Evolutionary conservation across 257 asterid genomes (phyloP).

Genomic region (Prunella vulgaris): DNA sequence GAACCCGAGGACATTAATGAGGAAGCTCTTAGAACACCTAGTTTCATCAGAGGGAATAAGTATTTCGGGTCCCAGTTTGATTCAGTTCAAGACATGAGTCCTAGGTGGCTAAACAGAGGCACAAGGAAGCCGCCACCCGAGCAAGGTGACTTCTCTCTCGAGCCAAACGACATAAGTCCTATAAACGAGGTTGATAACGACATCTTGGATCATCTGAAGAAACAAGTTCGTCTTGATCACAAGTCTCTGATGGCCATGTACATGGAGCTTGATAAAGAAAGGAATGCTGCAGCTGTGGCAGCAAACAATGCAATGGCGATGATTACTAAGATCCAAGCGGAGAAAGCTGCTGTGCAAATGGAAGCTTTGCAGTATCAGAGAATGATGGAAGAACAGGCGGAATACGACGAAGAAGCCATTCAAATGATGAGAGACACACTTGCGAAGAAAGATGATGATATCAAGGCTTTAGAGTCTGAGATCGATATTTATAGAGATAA

Average conservation of each 20-base stretch:
- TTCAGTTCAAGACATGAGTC: slow-evolving; percentile 54
- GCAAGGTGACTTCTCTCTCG: slow-evolving; percentile 32
- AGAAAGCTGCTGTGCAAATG: slow-evolving; percentile 96
- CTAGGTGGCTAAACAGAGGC: slow-evolving; percentile 44
- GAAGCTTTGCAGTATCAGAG: slow-evolving; percentile 96
- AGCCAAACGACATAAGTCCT: slow-evolving; percentile 32
- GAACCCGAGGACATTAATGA: slow-evolving; percentile 45
- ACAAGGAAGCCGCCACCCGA: slow-evolving; percentile 32
- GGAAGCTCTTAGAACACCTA: slow-evolving; percentile 46
- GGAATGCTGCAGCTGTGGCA: slow-evolving; percentile 95
- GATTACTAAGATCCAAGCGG: slow-evolving; percentile 90
- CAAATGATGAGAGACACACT: slow-evolving; percentile 59
- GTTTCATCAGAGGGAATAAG: slow-evolving; percentile 43
- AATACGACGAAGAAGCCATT: slow-evolving; percentile 76
- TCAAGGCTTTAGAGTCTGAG: slow-evolving; percentile 52
- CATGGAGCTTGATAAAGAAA: slow-evolving; percentile 88
- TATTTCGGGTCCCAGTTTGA: slow-evolving; percentile 62
- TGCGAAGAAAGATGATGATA: slow-evolving; percentile 57
- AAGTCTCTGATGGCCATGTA: slow-evolving; percentile 68
- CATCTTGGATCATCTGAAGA: slow-evolving; percentile 35
- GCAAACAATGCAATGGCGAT: slow-evolving; percentile 98
- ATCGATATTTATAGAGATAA: slow-evolving; percentile 52
- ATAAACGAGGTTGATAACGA: slow-evolving; percentile 42
- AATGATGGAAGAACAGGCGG: slow-evolving; percentile 98
- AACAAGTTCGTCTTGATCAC: slow-evolving; percentile 60